These are phyloP conservation scores for Dioscorea alata DNA, from an alignment of 106 monocot genomes.

Conservation along the genomic window DNA sequence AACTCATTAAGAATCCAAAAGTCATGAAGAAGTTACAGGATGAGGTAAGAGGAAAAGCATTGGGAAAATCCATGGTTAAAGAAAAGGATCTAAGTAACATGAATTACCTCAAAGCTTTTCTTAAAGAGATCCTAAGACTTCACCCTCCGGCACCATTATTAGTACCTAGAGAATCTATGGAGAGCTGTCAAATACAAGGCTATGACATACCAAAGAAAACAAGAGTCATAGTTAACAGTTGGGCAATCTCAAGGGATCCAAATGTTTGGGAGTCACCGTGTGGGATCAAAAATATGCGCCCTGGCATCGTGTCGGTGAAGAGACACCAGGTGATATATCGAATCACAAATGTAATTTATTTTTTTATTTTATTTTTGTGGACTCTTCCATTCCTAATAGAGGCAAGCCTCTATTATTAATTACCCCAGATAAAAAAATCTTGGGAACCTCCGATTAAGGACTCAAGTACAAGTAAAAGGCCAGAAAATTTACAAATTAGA, in stretches of 20 bases:
- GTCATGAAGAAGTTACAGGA: slow-evolving; percentile 32
- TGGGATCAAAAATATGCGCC: too few species aligned
- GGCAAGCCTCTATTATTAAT: too few species aligned
- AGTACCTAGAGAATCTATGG: neutral
- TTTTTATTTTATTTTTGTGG: too few species aligned
- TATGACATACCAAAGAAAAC: slow-evolving; percentile 3
- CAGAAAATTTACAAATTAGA: too few species aligned
- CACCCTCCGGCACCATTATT: slow-evolving; percentile 8
- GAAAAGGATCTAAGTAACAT: neutral
- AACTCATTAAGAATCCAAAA: slow-evolving; percentile 20
- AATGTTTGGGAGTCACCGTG: neutral
- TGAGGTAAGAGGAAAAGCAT: slow-evolving; percentile 17
- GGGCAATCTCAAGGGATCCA: slow-evolving; percentile 1
- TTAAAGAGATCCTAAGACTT: slow-evolving; percentile 1
- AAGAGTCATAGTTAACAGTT: neutral
- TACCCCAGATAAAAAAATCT: too few species aligned
- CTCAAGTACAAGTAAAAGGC: too few species aligned
- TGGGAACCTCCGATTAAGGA: too few species aligned
- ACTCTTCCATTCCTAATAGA: too few species aligned
- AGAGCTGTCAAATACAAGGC: neutral
- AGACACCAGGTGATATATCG: too few species aligned
- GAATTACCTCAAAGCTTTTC: slow-evolving; percentile 1
- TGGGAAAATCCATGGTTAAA: neutral
- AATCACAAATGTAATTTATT: too few species aligned
- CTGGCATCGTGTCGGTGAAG: too few species aligned